Base-by-base conservation (phyloP, 768 basidiomycete genomes). In the Lactarius hengduanensis region DNA sequence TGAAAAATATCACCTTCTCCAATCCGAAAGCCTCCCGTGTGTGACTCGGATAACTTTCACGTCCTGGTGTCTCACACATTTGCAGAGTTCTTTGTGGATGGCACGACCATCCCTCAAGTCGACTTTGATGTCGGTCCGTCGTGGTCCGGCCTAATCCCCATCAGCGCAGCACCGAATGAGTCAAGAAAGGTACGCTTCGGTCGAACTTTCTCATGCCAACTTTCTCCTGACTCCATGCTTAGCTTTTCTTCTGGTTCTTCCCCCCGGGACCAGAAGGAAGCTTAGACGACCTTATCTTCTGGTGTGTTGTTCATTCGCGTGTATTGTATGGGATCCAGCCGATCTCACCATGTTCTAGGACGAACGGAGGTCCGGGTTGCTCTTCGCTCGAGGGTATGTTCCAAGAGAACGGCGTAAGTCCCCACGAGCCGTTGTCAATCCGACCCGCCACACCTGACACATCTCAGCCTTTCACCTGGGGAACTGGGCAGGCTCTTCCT, bases 201-300 rank as follows among this genome's bases (percentile, higher is more conserved):
- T 59, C 40, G 20, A 28, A 9, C 11, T 15, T 34, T 32, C 10
- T 32, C 58, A 47, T 40, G 34, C 22, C 50, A 26, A 57, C 3
- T 10, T 47, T 36, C 11, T 45, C 26, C 62, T 64, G 30, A 60
- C 41, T 58, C 20, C 28, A 15, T n/a, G 1, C 15, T 40, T 53
- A 91, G 88, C 81, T 91, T 20, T 92, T 88, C 79, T 92, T 92
- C 78, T 92, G 90, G 90, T 89, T 90, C 77, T 91, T 90, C 79
- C 90, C 90, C 62, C 88, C 90, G 3, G 89, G 88, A 7, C 87
- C 88, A 0, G 77, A 85, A 70, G 90, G 89, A 22, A 88, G 85
- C 69, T 73, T 83, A 8, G 88, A 92, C 71, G 89, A 91, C 72
- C 71, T 92, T 54, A 86, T 91, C 41, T 89, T 91, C 75, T 91